Evolutionary conservation across 306 rosid species (phyloP).

Genomic region (Lupinus albus): DNA sequence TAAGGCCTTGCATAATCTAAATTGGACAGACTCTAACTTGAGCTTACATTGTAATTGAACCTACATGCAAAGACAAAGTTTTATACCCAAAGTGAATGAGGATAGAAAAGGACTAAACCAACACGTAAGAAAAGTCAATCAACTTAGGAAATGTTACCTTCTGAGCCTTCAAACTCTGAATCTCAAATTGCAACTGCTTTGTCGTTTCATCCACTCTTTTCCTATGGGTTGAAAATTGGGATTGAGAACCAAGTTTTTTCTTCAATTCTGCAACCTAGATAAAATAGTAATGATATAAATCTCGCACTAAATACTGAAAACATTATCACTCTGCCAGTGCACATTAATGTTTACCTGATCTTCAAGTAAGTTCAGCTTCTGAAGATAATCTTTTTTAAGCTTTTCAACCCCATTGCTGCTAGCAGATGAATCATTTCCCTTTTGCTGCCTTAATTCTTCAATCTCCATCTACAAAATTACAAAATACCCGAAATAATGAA

Average conservation of each 20-base stretch:
- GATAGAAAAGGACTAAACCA: not conserved
- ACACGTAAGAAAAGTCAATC: not conserved
- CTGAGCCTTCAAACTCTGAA: slow-evolving; percentile 81
- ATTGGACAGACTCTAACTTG: slow-evolving; percentile 81
- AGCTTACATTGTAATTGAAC: slow-evolving; percentile 87
- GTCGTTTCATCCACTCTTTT: slow-evolving; percentile 64
- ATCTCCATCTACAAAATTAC: slow-evolving; percentile 65
- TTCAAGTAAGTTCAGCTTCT: slow-evolving; percentile 77
- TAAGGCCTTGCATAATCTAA: slow-evolving; percentile 64
- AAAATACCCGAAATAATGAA: slow-evolving; percentile 36
- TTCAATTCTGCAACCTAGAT: slow-evolving; percentile 74
- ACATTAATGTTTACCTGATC: slow-evolving; percentile 62
- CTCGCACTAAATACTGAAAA: not conserved
- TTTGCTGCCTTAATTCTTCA: slow-evolving; percentile 60
- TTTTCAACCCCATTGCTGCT: slow-evolving; percentile 58
- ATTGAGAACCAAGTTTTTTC: slow-evolving; percentile 69
- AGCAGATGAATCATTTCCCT: slow-evolving; percentile 51
- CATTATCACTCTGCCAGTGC: not conserved
- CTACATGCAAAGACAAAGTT: slow-evolving; percentile 46
- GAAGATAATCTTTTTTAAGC: slow-evolving; percentile 78
- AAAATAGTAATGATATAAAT: slow-evolving; percentile 12
- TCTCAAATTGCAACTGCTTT: slow-evolving; percentile 63
- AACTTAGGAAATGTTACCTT: slow-evolving; percentile 55
- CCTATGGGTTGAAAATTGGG: slow-evolving; percentile 77
- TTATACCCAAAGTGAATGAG: slow-evolving; percentile 17